phyloP scores from a whole-genome alignment of 768 basidiomycete genomes.

The Naganishia onofrii region DNA sequence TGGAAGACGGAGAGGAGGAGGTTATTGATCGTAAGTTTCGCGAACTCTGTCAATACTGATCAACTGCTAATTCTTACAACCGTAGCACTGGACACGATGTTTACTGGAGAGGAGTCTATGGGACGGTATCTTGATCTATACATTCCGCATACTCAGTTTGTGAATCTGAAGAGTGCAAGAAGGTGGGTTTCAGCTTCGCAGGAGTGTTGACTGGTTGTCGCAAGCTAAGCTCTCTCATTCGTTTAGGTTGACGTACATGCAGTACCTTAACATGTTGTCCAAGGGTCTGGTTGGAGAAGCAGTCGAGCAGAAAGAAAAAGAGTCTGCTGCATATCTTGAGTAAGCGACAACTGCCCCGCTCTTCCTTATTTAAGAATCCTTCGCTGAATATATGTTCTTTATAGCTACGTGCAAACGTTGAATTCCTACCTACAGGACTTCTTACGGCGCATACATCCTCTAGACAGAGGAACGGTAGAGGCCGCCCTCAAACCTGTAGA shows the following conservation, averaged over 20 bases:
- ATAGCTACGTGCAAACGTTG: slow-evolving; percentile 77
- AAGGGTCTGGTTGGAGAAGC: slow-evolving; percentile 59
- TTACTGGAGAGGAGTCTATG: slow-evolving; percentile 93
- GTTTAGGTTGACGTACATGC: slow-evolving; percentile 73
- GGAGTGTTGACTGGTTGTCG: too few species aligned
- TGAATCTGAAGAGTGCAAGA: slow-evolving; percentile 76
- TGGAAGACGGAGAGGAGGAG: slow-evolving; percentile 67
- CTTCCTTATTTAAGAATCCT: neutral
- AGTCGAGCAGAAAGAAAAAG: slow-evolving; percentile 47
- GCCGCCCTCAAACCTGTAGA: slow-evolving; percentile 65
- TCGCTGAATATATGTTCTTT: neutral
- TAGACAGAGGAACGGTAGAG: slow-evolving; percentile 65
- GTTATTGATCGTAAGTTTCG: slow-evolving; percentile 67
- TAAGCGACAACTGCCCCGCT: slow-evolving; percentile 9
- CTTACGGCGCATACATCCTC: slow-evolving; percentile 75
- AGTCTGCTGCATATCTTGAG: slow-evolving; percentile 43
- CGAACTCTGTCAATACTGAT: neutral
- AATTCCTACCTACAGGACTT: slow-evolving; percentile 84
- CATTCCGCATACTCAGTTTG: slow-evolving; percentile 78
- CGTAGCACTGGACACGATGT: slow-evolving; percentile 58
- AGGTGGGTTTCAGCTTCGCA: slow-evolving; percentile 21
- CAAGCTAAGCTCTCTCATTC: slow-evolving; percentile 50
- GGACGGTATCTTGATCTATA: slow-evolving; percentile 95
- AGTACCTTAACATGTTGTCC: slow-evolving; percentile 85
- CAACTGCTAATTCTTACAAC: neutral